Conservation (phyloP, 2,329 filamentous ascomycete species). For the Leptographium wingfieldii region DNA sequence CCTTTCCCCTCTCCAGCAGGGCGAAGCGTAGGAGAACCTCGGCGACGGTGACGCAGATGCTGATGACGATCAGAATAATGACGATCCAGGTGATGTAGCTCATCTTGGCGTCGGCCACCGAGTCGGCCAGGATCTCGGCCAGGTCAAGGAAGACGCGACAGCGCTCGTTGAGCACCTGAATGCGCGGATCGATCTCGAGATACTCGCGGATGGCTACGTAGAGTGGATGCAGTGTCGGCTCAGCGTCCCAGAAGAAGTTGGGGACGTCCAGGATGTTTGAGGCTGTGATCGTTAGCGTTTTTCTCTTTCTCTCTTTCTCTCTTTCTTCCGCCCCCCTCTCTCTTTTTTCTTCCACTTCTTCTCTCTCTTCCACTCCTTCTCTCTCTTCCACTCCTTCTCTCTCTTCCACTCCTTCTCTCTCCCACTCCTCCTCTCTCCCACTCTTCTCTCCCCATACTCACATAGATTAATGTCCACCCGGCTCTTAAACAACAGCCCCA, state of each 20-base stretch:
- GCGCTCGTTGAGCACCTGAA: conserved; percentile 92
- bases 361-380: neutral
- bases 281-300: conserved; percentile 33
- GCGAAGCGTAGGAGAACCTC: conserved; percentile 82
- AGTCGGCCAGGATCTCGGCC: conserved; percentile 86
- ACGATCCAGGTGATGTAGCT: conserved; percentile 96
- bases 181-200: conserved; percentile 90
- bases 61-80: conserved; percentile 83
- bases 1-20: conserved; percentile 43
- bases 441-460: conserved; percentile 34
- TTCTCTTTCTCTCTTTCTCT: neutral
- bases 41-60: conserved; percentile 79
- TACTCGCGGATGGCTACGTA: conserved; percentile 94
- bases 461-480: conserved; percentile 95
- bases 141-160: conserved; percentile 94
- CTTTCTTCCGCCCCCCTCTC: no score
- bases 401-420: neutral
- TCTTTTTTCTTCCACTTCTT: neutral
- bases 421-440: neutral
- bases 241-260: conserved; percentile 97
- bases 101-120: conserved; percentile 89
- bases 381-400: neutral
- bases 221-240: conserved; percentile 86
- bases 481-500: conserved; percentile 83
- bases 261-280: conserved; percentile 94